Percentiles rank a stretch among this genome's conserved stretches.
These are phyloP conservation scores for Aspergillus sp. DNA, from an alignment of 2,329 filamentous ascomycete species.

Conservation along the genomic window DNA sequence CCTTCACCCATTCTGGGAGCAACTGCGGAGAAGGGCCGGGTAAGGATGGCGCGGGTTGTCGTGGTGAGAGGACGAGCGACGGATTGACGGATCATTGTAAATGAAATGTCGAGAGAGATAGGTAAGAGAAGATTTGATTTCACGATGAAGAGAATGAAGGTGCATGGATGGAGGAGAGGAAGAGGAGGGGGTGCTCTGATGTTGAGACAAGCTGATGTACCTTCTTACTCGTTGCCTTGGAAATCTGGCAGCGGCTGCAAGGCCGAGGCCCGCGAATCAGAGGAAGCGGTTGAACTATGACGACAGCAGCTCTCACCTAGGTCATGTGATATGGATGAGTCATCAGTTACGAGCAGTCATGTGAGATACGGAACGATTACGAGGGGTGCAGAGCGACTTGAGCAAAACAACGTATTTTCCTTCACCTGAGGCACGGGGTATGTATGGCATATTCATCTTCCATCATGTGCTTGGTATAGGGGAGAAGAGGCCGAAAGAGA, in stretches of 20 bases:
- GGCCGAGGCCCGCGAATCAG: background rate
- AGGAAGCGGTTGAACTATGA: background rate
- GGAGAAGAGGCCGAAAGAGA: background rate
- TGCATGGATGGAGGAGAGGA: constrained; percentile 2
- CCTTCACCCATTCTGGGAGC: constrained; percentile 66
- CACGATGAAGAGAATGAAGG: constrained; percentile 1
- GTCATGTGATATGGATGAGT: constrained; percentile 1
- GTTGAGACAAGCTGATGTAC: constrained; percentile 1
- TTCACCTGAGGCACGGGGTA: background rate
- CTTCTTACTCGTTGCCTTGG: constrained; percentile 8
- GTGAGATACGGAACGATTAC: background rate
- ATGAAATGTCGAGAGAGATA: constrained; percentile 23
- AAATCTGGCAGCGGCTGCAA: constrained; percentile 2
- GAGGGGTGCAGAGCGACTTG: background rate
- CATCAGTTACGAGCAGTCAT: background rate
- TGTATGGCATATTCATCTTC: background rate
- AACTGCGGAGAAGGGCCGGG: constrained; percentile 64
- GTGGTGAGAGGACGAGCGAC: constrained; percentile 59
- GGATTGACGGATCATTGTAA: constrained; percentile 66
- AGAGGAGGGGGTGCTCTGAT: constrained; percentile 5
- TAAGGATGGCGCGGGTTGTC: constrained; percentile 50
- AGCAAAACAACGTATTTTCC: background rate
- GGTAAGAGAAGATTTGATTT: background rate
- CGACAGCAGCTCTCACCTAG: background rate
- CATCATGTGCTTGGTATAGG: background rate